Conservation (phyloP, 2,329 filamentous ascomycete genomes). For the Furcasterigmium furcatum region DNA sequence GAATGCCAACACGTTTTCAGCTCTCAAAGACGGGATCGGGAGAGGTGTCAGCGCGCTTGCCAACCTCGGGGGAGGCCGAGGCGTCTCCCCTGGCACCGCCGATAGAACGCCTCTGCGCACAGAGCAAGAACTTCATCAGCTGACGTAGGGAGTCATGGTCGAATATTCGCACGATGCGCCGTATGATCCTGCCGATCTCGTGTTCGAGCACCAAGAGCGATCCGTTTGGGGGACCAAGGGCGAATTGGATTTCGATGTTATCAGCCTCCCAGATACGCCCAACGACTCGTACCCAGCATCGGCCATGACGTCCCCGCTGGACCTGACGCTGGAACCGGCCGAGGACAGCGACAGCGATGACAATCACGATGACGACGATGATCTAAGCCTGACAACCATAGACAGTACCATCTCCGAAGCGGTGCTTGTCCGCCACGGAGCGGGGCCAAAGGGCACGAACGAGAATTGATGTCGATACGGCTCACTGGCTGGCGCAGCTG, state of each 20-base stretch:
- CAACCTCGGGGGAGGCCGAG: slow-evolving; percentile 24
- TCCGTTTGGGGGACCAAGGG: slow-evolving; percentile 2
- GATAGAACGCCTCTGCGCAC: slow-evolving; percentile 16
- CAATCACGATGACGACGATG: too few species aligned
- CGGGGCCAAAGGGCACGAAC: too few species aligned
- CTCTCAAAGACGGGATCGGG: slow-evolving; percentile 47
- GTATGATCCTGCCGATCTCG: slow-evolving; percentile 25
- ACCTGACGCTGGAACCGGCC: too few species aligned
- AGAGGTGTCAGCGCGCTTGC: slow-evolving; percentile 42
- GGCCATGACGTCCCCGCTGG: too few species aligned
- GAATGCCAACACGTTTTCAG: slow-evolving; percentile 33
- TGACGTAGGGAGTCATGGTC: slow-evolving; percentile 41
- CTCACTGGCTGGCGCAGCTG: too few species aligned
- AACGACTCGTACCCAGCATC: not conserved
- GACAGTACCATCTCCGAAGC: too few species aligned
- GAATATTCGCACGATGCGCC: slow-evolving; percentile 21
- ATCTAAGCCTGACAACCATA: too few species aligned
- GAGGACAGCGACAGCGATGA: too few species aligned
- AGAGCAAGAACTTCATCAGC: slow-evolving; percentile 41
- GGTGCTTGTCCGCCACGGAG: too few species aligned
- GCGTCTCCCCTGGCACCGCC: slow-evolving; percentile 15
- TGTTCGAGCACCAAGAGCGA: too few species aligned
- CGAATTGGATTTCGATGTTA: slow-evolving; percentile 1
- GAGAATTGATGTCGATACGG: too few species aligned
- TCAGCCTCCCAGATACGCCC: not conserved